These are phyloP conservation scores for Coemansia sp. DNA, from an alignment of 192 early-diverging fungal genomes.

Conservation along the genomic window DNA sequence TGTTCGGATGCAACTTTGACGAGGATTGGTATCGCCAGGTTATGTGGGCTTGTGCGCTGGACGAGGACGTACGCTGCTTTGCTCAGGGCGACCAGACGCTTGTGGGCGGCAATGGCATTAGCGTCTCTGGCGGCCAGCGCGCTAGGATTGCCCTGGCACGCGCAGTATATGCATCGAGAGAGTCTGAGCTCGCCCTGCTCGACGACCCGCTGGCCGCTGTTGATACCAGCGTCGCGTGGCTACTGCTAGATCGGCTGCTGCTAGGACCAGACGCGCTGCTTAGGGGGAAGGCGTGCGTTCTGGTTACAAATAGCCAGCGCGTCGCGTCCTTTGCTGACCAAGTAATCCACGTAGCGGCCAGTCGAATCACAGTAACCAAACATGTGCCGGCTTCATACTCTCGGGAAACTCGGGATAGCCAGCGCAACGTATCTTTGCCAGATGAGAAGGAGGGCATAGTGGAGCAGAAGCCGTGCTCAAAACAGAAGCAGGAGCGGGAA, in stretches of 20 bases:
- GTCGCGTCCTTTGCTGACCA: slow-evolving; percentile 7
- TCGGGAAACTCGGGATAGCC: not conserved
- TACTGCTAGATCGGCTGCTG: slow-evolving; percentile 59
- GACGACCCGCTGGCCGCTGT: slow-evolving; percentile 84
- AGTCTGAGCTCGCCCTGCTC: slow-evolving; percentile 64
- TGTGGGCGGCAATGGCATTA: slow-evolving; percentile 27
- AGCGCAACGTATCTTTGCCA: not conserved
- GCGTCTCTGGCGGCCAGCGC: slow-evolving; percentile 73
- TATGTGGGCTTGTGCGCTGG: slow-evolving; percentile 54
- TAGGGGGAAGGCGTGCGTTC: slow-evolving; percentile 65
- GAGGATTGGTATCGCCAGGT: slow-evolving; percentile 45
- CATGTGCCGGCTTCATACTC: not conserved
- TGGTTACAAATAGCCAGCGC: slow-evolving; percentile 58
- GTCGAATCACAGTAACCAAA: not conserved
- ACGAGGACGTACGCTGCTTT: slow-evolving; percentile 56
- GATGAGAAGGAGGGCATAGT: not conserved
- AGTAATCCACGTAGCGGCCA: slow-evolving; percentile 6
- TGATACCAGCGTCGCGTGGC: slow-evolving; percentile 59
- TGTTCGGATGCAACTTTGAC: slow-evolving; percentile 59
- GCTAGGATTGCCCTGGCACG: slow-evolving; percentile 76
- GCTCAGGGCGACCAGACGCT: slow-evolving; percentile 20
- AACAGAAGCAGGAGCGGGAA: not conserved
- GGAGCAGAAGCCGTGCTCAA: no score
- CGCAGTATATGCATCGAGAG: slow-evolving; percentile 58
- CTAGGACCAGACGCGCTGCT: slow-evolving; percentile 45